Evolutionary conservation across 2,329 filamentous ascomycete species (phyloP).

Genomic region (Hypoxylon sp.): DNA sequence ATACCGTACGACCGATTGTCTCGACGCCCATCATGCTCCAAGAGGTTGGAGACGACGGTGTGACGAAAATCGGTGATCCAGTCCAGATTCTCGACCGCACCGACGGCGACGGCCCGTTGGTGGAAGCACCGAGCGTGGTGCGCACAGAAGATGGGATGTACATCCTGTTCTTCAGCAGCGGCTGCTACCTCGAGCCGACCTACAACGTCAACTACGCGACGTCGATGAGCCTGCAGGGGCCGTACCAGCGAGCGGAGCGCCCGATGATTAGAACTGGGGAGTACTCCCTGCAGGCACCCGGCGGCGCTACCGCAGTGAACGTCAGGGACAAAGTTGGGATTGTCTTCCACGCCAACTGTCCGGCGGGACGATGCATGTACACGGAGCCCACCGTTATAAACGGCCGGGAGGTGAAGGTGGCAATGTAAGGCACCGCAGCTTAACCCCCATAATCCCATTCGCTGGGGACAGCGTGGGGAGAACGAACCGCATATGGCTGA

Average conservation of each 20-base stretch:
- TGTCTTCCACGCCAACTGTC: conserved; percentile 57
- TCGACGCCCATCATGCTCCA: conserved; percentile 70
- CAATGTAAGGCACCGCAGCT: conserved; percentile 14
- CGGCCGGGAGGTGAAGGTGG: conserved; percentile 44
- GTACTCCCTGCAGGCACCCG: conserved; percentile 57
- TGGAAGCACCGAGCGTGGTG: conserved; percentile 71
- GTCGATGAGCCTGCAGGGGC: conserved; percentile 54
- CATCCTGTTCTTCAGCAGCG: conserved; percentile 72
- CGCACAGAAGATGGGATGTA: conserved; percentile 62
- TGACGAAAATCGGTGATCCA: conserved; percentile 64
- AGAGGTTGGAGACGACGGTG: conserved; percentile 62
- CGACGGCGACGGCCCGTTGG: conserved; percentile 63
- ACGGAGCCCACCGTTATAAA: conserved; percentile 46
- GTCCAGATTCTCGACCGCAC: conserved; percentile 61
- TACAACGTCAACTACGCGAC: conserved; percentile 74
- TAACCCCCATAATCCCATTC: neutral
- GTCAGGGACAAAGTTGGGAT: conserved; percentile 47
- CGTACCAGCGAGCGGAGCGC: conserved; percentile 52
- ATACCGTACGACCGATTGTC: conserved; percentile 56
- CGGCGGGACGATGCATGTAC: conserved; percentile 54
- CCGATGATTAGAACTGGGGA: conserved; percentile 55
- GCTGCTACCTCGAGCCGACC: conserved; percentile 65
- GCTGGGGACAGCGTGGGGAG: neutral
- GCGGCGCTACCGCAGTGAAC: conserved; percentile 55
- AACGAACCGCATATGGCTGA: neutral